These are phyloP conservation scores for Solanum ossicruentum DNA, from an alignment of 257 asterid species.

Conservation along the genomic window DNA sequence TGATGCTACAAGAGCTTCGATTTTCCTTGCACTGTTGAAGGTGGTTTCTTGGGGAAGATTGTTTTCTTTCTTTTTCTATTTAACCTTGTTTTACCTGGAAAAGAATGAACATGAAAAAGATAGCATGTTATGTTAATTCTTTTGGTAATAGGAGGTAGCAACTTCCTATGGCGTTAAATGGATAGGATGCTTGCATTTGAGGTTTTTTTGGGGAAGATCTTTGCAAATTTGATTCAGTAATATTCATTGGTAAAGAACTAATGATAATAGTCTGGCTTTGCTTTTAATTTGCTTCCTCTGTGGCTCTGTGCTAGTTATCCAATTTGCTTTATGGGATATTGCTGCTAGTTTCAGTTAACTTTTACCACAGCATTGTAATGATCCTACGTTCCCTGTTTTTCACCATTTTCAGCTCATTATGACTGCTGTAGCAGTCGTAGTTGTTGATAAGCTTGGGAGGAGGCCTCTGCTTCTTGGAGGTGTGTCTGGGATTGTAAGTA, in stretches of 20 bases:
- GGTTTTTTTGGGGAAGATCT: not conserved
- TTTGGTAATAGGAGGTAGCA: not conserved
- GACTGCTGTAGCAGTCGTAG: slow-evolving; percentile 81
- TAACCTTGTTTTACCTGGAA: not conserved
- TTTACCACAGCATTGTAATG: not conserved
- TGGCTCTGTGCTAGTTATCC: not conserved
- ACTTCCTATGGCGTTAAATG: not conserved
- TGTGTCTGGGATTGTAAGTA: slow-evolving; percentile 90
- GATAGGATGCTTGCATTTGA: not conserved
- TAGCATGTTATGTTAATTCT: not conserved
- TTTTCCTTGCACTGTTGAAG: slow-evolving; percentile 76
- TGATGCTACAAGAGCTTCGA: slow-evolving; percentile 89
- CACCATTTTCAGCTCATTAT: slow-evolving; percentile 47
- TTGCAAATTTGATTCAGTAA: not conserved
- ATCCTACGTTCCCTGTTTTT: not conserved
- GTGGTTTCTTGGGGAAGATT: slow-evolving; percentile 23
- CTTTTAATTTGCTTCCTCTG: not conserved
- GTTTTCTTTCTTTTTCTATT: not conserved
- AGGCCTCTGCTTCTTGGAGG: slow-evolving; percentile 96
- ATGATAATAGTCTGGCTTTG: not conserved
- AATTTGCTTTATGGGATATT: not conserved
- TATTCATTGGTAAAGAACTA: not conserved
- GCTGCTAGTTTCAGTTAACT: not conserved
- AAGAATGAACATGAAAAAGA: not conserved
- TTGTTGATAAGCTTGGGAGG: slow-evolving; percentile 82